phyloP scores from a whole-genome alignment of 257 asterid genomes.

The Plantago major region DNA sequence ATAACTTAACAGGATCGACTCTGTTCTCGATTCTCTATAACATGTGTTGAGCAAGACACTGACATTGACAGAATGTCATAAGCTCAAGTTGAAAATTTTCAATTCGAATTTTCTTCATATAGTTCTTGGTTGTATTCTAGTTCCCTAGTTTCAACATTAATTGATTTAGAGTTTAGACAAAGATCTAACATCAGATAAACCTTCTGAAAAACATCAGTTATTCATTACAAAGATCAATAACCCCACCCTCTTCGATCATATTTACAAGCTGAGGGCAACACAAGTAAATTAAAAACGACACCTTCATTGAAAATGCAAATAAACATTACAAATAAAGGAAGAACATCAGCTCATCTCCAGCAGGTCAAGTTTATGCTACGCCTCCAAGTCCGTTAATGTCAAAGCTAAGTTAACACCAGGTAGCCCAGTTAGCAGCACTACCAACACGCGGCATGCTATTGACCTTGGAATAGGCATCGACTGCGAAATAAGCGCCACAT shows the following conservation, averaged over 20 bases:
- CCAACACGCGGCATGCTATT: conserved; percentile 97
- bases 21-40: no score
- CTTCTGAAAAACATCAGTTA: background rate
- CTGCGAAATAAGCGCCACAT: conserved; percentile 87
- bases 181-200: conserved; percentile 3
- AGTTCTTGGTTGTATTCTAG: no score
- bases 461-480: conserved; percentile 61
- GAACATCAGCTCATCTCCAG: background rate
- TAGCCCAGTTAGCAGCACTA: conserved; percentile 88
- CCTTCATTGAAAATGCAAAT: background rate
- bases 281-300: background rate
- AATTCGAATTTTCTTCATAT: no score
- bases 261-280: conserved; percentile 29
- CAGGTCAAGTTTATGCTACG: conserved; percentile 3
- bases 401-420: conserved; percentile 39
- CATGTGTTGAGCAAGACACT: no score
- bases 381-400: background rate
- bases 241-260: conserved; percentile 14
- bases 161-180: conserved; percentile 20
- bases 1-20: no score
- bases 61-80: no score
- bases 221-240: background rate
- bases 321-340: background rate
- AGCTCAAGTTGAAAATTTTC: no score
- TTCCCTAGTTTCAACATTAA: no score